Evolutionary conservation across 2,329 filamentous ascomycete species (phyloP), one percentile per base, ranked within the genome.

Genomic region (Dothideomycetes sp.): DNA sequence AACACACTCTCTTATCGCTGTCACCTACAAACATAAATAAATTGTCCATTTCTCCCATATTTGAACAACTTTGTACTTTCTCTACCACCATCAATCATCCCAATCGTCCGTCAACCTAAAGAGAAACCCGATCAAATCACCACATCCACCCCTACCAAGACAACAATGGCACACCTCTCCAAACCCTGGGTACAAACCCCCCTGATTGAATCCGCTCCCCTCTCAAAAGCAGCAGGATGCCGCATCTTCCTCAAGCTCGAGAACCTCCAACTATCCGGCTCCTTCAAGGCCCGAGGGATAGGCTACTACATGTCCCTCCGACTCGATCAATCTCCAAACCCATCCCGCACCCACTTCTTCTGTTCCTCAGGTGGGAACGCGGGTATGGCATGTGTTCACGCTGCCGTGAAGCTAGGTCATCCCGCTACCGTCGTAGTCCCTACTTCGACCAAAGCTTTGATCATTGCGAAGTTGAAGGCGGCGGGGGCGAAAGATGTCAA

Each of bases 171-270:
- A 4, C 18, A 23, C 2, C 15, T 15, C n/a, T 15, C 33, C 6
- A 57, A 55, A 37, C 78, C 82, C 42, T 87, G 81, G 80, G 73
- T 77, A 45, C 67, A 80, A 56, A 88, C 84, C 13, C 83, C 84
- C 18, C 70, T 84, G 46, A 69, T 84, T 45, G 73, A 78, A 53
- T 85, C 78, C 3, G 67, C 71, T 36, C 65, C 74, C 11, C 69
- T 88, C 25, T 86, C 82, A 30, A 71, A 76, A 48, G 70, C 71
- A 47, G 80, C 81, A 49, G 83, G 82, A 60, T 88, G 82, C 67
- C 80, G 82, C 64, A 76, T 93, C 60, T 84, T 83, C 60, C 77
- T 93, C 54, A 93, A 93, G 61, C 75, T 91, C 47, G 85, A 93
- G 53, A 84, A 83, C 57, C 74, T 87, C 41, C 86, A 94, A 56